Base-by-base conservation (phyloP, 2,329 filamentous ascomycete genomes). In the Myriosclerotinia duriaeana region DNA sequence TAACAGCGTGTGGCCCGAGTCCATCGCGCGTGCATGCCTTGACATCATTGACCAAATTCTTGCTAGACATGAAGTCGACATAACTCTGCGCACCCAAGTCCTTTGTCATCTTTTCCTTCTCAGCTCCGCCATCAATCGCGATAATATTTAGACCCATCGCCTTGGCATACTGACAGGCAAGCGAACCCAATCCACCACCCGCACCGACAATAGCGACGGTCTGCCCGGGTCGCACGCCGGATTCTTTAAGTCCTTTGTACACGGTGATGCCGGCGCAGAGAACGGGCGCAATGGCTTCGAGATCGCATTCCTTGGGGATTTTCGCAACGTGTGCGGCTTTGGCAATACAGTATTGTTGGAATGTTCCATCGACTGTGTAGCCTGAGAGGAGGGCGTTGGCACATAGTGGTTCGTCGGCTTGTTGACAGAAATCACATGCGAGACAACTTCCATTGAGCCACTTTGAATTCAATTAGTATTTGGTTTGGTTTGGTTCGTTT, bases 391-490 rank as follows among this genome's bases (percentile, higher is more conserved):
- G 80, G 36, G 91, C 87, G 68, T 90, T 82, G 20, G 84, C 78
- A 81, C 94, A 98, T 7, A 97, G 88, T 3, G 92, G 89, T 81
- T 97, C 93, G 73, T 96, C 90, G 58, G 86, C 79, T 72, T 87
- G 84, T 76, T 89, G 87, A 82, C 93, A 97, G 84, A 91, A 96
- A 73, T 87, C 84, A 81, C 93, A 98, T 71, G 83, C 79, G 69
- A 96, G 82, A 79, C 94, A 97, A 56, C 90, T 89, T 70, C 92
- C 91, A 79, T 97, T 95, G 76, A 97, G 83, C 93, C 93, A 97
- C 83, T 59, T 22, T 50, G 12, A 36, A n/a, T 59, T 30, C 5
- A 38, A 61, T 74, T 60, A 73, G 68, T 42, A 52, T 26, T 9
- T 34, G 30, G 5, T 34, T 34, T 34, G 30, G 2, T 30, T 9